Evolutionary conservation across 139 green algal species (phyloP), one percentile per base, ranked within the genome.

Genomic region (Marvania coccoides): DNA sequence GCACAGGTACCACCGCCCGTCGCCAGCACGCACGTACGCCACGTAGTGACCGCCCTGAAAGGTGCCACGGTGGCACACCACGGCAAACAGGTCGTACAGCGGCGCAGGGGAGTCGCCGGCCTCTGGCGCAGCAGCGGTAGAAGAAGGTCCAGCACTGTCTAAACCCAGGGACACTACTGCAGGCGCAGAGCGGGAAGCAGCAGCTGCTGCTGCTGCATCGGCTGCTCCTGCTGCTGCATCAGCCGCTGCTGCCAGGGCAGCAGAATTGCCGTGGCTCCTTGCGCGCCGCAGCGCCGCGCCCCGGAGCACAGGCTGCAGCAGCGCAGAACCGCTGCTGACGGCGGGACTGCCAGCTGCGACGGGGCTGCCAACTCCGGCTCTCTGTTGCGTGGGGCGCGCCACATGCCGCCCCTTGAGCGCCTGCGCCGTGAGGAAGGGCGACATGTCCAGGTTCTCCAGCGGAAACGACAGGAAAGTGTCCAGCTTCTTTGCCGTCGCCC

Each of bases 41-140:
- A 94, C 75, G 63, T 97, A 97, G 70, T 97, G 90, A 2, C 90
- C 90, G 23, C 84, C 84, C 69, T 78, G 65, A 47, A 80, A 62
- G 30, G 47, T 84, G 19, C 87, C 87, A 19, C 69, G 63, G 79
- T 97, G 90, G 54, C 76, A 86, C 19, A 97, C 82, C 13, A 96
- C 88, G 6, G 88, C 85, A 59, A 90, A 95, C 38, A 95, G 70
- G 15, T 84, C 64, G 72, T 96, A 96, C 65, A 73, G 31, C 38
- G 30, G 51, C 6, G 31, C 24, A 28, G 4, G 6, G 46, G 34
- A 28, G 9, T 8, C 29, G 42, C 24, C 42, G 6, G 48, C 62
- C 33, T 24, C 26, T 23, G 19, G n/a, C 39, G 13, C 14, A 12
- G n/a, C 12, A 48, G 36, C n/a, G 19, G 42, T 51, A 51, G 42